These are phyloP conservation scores for Candida khao-thaluensis DNA, from an alignment of 805 yeast species.

Conservation along the genomic window DNA sequence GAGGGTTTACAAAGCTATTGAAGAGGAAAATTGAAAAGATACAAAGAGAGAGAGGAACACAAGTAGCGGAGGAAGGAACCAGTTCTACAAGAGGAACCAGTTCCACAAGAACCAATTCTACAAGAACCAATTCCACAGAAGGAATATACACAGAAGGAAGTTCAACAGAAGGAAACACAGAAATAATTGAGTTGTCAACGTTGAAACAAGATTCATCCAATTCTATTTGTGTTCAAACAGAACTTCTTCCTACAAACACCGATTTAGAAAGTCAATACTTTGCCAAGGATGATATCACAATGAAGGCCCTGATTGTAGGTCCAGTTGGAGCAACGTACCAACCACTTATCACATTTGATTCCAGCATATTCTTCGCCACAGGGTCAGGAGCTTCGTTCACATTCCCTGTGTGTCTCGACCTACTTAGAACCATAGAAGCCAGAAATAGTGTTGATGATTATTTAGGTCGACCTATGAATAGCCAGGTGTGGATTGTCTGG, in stretches of 20 bases:
- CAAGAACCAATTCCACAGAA: neutral
- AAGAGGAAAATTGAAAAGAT: constrained; percentile 24
- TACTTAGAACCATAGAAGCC: constrained; percentile 27
- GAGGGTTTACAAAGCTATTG: constrained; percentile 44
- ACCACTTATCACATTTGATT: constrained; percentile 42
- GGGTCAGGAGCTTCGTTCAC: constrained; percentile 50
- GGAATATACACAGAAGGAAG: neutral
- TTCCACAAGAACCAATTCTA: neutral
- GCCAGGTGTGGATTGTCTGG: constrained; percentile 35
- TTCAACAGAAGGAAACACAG: neutral
- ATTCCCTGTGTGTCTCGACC: constrained; percentile 45
- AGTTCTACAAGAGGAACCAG: neutral
- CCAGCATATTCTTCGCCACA: constrained; percentile 36
- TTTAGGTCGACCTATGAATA: constrained; percentile 29
- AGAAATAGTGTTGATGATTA: constrained; percentile 30
- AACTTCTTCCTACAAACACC: constrained; percentile 10
- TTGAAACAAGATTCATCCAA: neutral
- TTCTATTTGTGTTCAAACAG: constrained; percentile 13
- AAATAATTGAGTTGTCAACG: neutral
- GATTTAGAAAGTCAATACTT: neutral
- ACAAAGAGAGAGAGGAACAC: constrained; percentile 3
- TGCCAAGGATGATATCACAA: constrained; percentile 12
- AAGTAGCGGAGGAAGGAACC: too few relatives aligned
- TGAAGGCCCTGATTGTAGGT: constrained; percentile 43
- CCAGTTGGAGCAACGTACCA: constrained; percentile 48